phyloP scores from a whole-genome alignment of 179 eudicot genomes.

The Camellia oleifera region DNA sequence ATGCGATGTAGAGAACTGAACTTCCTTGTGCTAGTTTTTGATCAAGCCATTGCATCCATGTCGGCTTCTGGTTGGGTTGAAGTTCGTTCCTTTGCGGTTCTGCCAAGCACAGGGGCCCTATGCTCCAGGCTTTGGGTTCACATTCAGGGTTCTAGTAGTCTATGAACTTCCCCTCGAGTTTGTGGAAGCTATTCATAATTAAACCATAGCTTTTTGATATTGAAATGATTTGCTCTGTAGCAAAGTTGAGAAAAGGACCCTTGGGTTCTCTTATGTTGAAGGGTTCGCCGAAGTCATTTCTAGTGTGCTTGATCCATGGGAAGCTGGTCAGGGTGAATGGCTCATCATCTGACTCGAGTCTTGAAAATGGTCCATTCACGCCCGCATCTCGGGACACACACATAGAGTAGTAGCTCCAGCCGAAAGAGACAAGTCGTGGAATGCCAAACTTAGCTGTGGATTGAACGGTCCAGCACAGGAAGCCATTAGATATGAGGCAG shows the following conservation, averaged over 20 bases:
- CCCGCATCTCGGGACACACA: neutral
- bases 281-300: slow-evolving; percentile 26
- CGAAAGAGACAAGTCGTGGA: slow-evolving; percentile 44
- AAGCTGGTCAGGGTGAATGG: slow-evolving; percentile 26
- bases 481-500: slow-evolving; percentile 55
- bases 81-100: slow-evolving; percentile 6
- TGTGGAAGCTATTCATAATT: slow-evolving; percentile 44
- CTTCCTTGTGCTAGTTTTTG: slow-evolving; percentile 25
- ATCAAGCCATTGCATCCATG: slow-evolving; percentile 51
- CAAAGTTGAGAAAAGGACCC: slow-evolving; percentile 35
- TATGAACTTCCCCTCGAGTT: slow-evolving; percentile 35
- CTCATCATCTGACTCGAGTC: slow-evolving; percentile 33
- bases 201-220: slow-evolving; percentile 32
- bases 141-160: slow-evolving; percentile 28
- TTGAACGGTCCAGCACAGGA: slow-evolving; percentile 52
- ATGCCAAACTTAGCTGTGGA: slow-evolving; percentile 41
- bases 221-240: slow-evolving; percentile 18
- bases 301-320: slow-evolving; percentile 52
- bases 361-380: neutral
- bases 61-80: slow-evolving; percentile 17
- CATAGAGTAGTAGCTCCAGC: slow-evolving; percentile 38
- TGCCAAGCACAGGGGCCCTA: slow-evolving; percentile 54
- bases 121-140: slow-evolving; percentile 32
- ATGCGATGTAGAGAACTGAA: slow-evolving; percentile 47
- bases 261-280: slow-evolving; percentile 27